Base-by-base conservation (phyloP, 805 yeast genomes). In the Monosporozyma servazzii region DNA sequence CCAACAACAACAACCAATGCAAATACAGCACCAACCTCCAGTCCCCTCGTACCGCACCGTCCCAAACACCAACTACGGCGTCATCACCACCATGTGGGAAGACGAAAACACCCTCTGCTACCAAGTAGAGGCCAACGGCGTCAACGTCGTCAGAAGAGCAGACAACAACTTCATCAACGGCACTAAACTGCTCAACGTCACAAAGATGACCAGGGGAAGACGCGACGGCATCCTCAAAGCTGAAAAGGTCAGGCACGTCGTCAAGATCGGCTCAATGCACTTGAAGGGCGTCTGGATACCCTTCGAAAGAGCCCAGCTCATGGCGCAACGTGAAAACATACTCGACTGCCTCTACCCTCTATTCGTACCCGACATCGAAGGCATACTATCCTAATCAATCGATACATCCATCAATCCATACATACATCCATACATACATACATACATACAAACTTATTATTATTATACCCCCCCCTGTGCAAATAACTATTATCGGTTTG, bases 211-310 rank as follows among this genome's bases (percentile, higher is more conserved):
- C 15, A 75, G 95, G 55, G 95, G 95, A 27, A 77, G 91, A 58
- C 75, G 95, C 61, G 95, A 86, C 66, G 95, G 95, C 18, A 81
- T 86, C 54, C 73, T 86, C 55, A 86, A 86, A 70, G 79, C 83
- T 53, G 93, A 86, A 64, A 82, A 82, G 60, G 76, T 80, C 44
- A 75, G 93, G 42, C 87, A 84, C 62, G 95, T 86, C 23, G 91
- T 86, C 44, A 86, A 86, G 68, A 83, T 85, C 54, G 95, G 95
- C 4, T 82, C 89, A 13, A 86, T 86, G 90, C 90, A 86, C 66
- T 72, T 86, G 59, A 86, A 86, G 70, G 95, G 95, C 39, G 95
- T 86, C 46, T 86, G 95, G 95, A 85, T 86, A 53, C 95, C 95
- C 1, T 85, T 84, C 63, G 91, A 86, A 55, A 73, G 93, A 48